A percentile compares a stretch with the other conserved stretches of the same genome.
Conservation (phyloP, 116 monocot genomes). For the Phalaenopsis hybrid region DNA sequence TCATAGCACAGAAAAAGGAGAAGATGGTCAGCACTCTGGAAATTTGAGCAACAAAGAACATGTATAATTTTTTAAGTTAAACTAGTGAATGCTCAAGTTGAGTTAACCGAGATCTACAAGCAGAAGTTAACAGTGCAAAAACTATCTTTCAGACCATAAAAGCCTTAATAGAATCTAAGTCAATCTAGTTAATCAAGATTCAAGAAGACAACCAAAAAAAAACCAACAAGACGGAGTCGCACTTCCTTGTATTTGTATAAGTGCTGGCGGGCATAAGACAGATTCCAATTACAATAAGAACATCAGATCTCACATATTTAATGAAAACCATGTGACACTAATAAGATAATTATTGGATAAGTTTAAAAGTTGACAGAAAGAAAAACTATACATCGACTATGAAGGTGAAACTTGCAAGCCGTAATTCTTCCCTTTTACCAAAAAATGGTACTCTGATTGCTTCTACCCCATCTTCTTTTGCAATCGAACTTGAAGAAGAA, state of each 20-base stretch:
- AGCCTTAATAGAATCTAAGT: not conserved
- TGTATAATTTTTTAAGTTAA: not conserved
- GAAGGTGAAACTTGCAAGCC: not conserved
- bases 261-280: not conserved
- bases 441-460: not conserved
- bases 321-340: not conserved
- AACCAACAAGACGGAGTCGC: not conserved
- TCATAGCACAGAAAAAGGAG: constrained; percentile 1
- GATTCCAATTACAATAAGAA: not conserved
- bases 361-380: not conserved
- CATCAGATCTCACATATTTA: not conserved
- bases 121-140: not conserved
- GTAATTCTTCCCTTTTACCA: not conserved
- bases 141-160: not conserved
- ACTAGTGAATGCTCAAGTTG: not conserved
- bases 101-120: not conserved
- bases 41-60: not conserved
- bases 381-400: not conserved
- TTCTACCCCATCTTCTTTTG: not conserved
- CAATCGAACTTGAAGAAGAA: not conserved
- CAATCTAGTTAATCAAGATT: too few species aligned
- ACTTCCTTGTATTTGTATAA: not conserved
- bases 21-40: not conserved
- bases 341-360: not conserved
- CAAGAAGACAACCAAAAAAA: not conserved